phyloP scores from a whole-genome alignment of 352 stramenopile genomes.

The Phytopythium vexans region DNA sequence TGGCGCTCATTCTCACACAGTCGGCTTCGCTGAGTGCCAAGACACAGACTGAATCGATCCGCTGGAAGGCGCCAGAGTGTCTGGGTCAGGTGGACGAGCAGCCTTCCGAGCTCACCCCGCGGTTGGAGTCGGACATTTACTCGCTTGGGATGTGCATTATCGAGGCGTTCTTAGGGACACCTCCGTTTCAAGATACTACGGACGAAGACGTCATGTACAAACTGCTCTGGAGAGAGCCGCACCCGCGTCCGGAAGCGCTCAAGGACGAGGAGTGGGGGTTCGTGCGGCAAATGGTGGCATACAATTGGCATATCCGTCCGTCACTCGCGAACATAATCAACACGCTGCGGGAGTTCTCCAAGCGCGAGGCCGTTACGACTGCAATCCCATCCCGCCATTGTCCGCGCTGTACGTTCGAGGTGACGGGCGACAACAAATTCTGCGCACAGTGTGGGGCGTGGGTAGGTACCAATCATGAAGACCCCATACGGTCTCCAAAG shows the following conservation, averaged over 20 bases:
- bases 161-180: constrained; percentile 22
- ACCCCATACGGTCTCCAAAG: too few relatives aligned
- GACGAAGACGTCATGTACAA: constrained; percentile 27
- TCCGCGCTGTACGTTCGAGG: constrained; percentile 11
- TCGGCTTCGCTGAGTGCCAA: constrained; percentile 24
- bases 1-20: constrained; percentile 29
- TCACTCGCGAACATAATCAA: constrained; percentile 11
- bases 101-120: constrained; percentile 7
- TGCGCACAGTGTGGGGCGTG: constrained; percentile 18
- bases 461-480: background rate
- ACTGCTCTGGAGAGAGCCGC: constrained; percentile 8
- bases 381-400: constrained; percentile 16
- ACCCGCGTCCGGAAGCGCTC: constrained; percentile 15
- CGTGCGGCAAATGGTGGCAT: constrained; percentile 12
- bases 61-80: constrained; percentile 43
- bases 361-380: constrained; percentile 15
- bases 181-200: constrained; percentile 17
- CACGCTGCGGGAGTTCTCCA: constrained; percentile 13
- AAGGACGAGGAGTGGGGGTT: constrained; percentile 19
- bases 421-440: constrained; percentile 18
- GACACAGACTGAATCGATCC: constrained; percentile 27
- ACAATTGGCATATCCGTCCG: constrained; percentile 16
- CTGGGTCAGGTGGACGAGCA: constrained; percentile 8
- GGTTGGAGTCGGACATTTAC: constrained; percentile 35
- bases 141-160: constrained; percentile 37